Evolutionary conservation across 169 alveolate species (phyloP).

Genomic region (Babesia bigemina): DNA sequence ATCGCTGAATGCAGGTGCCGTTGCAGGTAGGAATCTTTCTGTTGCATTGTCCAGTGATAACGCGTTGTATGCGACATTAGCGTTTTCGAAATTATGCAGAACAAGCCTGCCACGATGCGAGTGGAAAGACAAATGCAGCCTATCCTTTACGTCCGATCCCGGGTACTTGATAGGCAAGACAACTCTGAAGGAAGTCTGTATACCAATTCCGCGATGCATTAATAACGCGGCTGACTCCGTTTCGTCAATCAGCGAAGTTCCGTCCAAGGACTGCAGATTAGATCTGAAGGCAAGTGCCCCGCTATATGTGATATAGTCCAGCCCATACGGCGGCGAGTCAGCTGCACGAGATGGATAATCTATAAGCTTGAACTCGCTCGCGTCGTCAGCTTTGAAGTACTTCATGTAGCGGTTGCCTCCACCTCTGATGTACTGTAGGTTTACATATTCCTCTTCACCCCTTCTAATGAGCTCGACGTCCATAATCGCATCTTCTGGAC

Average conservation of each 20-base stretch:
- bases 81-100: neutral
- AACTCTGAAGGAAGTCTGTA: neutral
- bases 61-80: neutral
- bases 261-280: neutral
- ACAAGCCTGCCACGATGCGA: neutral
- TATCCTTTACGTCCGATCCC: neutral
- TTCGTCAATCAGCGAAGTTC: slow-evolving; percentile 2
- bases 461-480: neutral
- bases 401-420: neutral
- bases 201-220: neutral
- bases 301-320: neutral
- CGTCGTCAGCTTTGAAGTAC: neutral
- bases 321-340: neutral
- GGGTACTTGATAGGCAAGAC: slow-evolving; percentile 24
- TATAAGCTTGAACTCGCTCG: neutral
- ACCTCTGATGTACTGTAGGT: neutral
- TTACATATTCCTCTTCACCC: neutral
- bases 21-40: neutral
- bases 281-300: neutral
- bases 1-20: neutral
- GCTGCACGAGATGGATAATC: neutral
- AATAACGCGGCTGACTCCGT: neutral
- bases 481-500: neutral
- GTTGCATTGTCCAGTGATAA: neutral
- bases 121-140: slow-evolving; percentile 2